These are phyloP conservation scores for Dendrobium chrysotoxum DNA, from an alignment of 106 monocot species.

Conservation along the genomic window DNA sequence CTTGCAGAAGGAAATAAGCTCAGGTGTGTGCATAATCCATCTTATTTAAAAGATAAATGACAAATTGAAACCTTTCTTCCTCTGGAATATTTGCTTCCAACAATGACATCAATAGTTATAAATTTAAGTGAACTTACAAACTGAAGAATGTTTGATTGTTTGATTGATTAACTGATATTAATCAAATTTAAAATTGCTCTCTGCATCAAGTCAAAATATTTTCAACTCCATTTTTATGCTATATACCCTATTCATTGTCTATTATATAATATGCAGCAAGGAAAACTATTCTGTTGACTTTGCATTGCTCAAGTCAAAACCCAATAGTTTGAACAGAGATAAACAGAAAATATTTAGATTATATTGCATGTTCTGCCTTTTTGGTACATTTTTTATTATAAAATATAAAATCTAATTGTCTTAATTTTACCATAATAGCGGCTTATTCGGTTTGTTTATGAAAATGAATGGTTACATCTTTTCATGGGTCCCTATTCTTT, in stretches of 20 bases:
- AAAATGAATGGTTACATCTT: too few relatives aligned
- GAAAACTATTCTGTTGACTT: background rate
- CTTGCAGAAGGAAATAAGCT: conserved; percentile 51
- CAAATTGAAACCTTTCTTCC: background rate
- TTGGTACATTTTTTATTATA: too few relatives aligned
- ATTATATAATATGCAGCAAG: background rate
- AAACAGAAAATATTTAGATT: too few relatives aligned
- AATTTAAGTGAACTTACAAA: background rate
- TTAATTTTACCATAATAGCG: too few relatives aligned
- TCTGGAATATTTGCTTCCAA: background rate
- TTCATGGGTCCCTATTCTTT: too few relatives aligned
- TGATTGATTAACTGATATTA: background rate
- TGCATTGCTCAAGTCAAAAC: too few relatives aligned
- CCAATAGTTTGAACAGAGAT: too few relatives aligned
- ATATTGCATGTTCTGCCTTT: too few relatives aligned
- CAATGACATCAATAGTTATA: background rate
- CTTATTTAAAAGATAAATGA: background rate
- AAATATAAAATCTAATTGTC: too few relatives aligned
- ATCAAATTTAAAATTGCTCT: background rate
- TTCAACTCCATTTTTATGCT: background rate
- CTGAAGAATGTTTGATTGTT: background rate
- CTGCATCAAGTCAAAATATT: background rate
- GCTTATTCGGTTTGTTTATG: too few relatives aligned
- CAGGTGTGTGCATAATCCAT: conserved; percentile 26
- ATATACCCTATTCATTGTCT: background rate